phyloP scores from a whole-genome alignment of 306 rosid species.

The Amphicarpaea edgeworthii region DNA sequence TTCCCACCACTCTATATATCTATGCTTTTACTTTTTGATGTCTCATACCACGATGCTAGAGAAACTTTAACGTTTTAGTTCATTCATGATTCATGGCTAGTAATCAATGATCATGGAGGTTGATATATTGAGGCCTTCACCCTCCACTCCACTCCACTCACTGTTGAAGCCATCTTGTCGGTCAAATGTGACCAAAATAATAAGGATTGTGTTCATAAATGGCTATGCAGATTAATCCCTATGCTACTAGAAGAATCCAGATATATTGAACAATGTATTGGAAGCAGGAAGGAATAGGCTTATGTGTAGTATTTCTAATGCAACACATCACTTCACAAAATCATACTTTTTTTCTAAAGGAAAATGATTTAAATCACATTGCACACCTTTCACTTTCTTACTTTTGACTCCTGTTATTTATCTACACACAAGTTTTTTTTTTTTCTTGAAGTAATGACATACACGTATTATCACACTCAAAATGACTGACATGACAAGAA shows the following conservation, averaged over 20 bases:
- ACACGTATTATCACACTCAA: constrained; percentile 42
- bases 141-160: constrained; percentile 52
- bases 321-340: constrained; percentile 40
- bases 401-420: constrained; percentile 36
- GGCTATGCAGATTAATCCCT: constrained; percentile 42
- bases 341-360: constrained; percentile 4
- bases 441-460: constrained; percentile 27
- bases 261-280: constrained; percentile 35
- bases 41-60: constrained; percentile 35
- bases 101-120: constrained; percentile 40
- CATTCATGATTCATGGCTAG: constrained; percentile 38
- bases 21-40: constrained; percentile 53
- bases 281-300: constrained; percentile 19
- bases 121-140: constrained; percentile 40
- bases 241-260: constrained; percentile 50
- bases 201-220: constrained; percentile 55
- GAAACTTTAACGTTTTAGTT: constrained; percentile 50
- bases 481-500: constrained; percentile 47
- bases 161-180: constrained; percentile 65
- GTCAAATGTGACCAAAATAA: constrained; percentile 63
- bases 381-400: constrained; percentile 36
- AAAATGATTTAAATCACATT: constrained; percentile 33
- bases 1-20: background rate
- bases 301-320: constrained; percentile 8
- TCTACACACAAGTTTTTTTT: constrained; percentile 34